phyloP scores from a whole-genome alignment of 768 basidiomycete genomes.

The Rhodotorula paludigena region DNA sequence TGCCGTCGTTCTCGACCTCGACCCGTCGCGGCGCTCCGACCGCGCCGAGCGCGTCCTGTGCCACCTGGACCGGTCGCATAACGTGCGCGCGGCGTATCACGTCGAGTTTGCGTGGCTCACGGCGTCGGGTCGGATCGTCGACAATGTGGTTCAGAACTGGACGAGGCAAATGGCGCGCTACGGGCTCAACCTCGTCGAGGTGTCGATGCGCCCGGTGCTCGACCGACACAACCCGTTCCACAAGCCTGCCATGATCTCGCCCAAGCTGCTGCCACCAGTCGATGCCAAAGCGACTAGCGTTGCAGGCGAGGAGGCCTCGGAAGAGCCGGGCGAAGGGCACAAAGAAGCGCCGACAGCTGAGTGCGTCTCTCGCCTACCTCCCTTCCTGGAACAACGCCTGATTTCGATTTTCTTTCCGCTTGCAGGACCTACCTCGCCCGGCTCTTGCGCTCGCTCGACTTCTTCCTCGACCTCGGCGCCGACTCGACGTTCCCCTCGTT shows the following conservation, averaged over 20 bases:
- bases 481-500: constrained; percentile 38
- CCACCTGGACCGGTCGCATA: constrained; percentile 92
- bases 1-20: constrained; percentile 84
- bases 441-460: constrained; percentile 32
- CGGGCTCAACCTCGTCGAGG: constrained; percentile 82
- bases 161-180: constrained; percentile 76
- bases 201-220: constrained; percentile 18
- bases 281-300: background rate
- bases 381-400: too few relatives aligned
- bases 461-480: constrained; percentile 45
- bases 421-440: constrained; percentile 14
- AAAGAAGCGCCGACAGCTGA: constrained; percentile 48
- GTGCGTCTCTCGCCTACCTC: constrained; percentile 60
- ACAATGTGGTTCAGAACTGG: constrained; percentile 79
- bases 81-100: constrained; percentile 89
- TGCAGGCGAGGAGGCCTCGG: background rate
- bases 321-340: constrained; percentile 53
- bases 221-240: constrained; percentile 77
- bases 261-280: constrained; percentile 60
- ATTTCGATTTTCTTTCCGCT: constrained; percentile 61
- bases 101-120: constrained; percentile 98
- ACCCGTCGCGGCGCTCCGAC: constrained; percentile 52
- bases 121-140: constrained; percentile 82
- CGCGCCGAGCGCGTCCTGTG: constrained; percentile 52
- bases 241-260: constrained; percentile 74